Percentiles rank a stretch among this genome's conserved stretches.
Evolutionary conservation across 2,329 filamentous ascomycete genomes (phyloP).

Genomic region (Penicillium verrucosum): DNA sequence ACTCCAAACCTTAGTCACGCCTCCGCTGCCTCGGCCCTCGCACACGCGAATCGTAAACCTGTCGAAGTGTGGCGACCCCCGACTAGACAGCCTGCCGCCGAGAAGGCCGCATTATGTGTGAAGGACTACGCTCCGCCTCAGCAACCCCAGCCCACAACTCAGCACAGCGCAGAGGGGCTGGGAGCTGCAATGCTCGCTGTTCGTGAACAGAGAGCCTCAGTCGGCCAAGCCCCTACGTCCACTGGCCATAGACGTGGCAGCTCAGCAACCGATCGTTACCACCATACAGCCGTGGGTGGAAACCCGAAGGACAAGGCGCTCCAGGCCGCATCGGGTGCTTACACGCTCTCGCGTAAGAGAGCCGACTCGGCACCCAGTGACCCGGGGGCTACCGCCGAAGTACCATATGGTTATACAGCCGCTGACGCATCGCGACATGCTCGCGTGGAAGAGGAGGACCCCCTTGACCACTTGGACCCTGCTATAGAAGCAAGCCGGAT

Average conservation of each 20-base stretch:
- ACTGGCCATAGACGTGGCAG: constrained; percentile 18
- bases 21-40: constrained; percentile 72
- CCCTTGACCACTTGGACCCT: constrained; percentile 45
- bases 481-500: constrained; percentile 58
- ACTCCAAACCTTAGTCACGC: constrained; percentile 55
- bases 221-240: constrained; percentile 9
- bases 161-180: constrained; percentile 63
- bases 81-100: constrained; percentile 58
- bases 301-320: constrained; percentile 60
- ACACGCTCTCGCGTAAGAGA: constrained; percentile 59
- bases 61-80: constrained; percentile 63
- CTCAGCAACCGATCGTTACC: constrained; percentile 44
- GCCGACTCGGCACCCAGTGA: constrained; percentile 60
- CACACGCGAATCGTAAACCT: constrained; percentile 65
- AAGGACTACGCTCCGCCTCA: constrained; percentile 54
- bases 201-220: constrained; percentile 25
- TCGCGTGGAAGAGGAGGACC: constrained; percentile 40
- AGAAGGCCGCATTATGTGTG: constrained; percentile 57
- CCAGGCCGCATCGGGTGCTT: constrained; percentile 73
- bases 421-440: constrained; percentile 63
- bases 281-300: constrained; percentile 50
- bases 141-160: constrained; percentile 38
- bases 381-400: constrained; percentile 51
- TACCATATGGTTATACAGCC: constrained; percentile 61
- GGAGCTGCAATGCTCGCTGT: constrained; percentile 70